phyloP scores from a whole-genome alignment of 2,329 filamentous ascomycete species.

The Ceratocystis huliohia region DNA sequence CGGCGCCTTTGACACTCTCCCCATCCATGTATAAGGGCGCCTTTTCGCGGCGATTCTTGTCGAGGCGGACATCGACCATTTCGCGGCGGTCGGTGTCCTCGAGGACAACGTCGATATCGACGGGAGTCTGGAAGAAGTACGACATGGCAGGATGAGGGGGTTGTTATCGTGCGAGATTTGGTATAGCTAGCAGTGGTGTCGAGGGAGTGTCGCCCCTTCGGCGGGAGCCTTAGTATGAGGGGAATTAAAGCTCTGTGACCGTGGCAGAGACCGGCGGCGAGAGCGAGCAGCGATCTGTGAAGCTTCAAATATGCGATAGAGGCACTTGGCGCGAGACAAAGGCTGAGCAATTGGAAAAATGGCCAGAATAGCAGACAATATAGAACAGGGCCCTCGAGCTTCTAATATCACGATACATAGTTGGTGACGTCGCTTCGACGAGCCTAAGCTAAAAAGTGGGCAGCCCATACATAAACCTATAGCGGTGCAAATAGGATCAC shows the following conservation, averaged over 20 bases:
- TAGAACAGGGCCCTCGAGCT: neutral
- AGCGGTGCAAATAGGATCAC: no score
- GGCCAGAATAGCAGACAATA: neutral
- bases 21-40: constrained; percentile 95
- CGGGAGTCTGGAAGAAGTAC: constrained; percentile 94
- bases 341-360: neutral
- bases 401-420: neutral
- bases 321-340: neutral
- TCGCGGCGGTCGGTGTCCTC: constrained; percentile 87
- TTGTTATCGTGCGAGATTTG: neutral
- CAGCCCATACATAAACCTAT: no score
- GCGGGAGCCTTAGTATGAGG: neutral
- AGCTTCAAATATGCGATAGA: neutral
- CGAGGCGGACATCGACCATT: constrained; percentile 94
- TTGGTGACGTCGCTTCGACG: constrained; percentile 2
- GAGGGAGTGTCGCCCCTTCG: neutral
- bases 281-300: neutral
- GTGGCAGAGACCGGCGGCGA: neutral
- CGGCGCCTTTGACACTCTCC: constrained; percentile 91
- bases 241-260: neutral
- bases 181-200: neutral
- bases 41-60: constrained; percentile 95
- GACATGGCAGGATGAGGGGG: constrained; percentile 51
- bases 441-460: neutral
- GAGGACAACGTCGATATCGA: constrained; percentile 97